These are phyloP conservation scores for Rhynchospora breviuscula DNA, from an alignment of 176 grass and related monocot species.

Conservation along the genomic window DNA sequence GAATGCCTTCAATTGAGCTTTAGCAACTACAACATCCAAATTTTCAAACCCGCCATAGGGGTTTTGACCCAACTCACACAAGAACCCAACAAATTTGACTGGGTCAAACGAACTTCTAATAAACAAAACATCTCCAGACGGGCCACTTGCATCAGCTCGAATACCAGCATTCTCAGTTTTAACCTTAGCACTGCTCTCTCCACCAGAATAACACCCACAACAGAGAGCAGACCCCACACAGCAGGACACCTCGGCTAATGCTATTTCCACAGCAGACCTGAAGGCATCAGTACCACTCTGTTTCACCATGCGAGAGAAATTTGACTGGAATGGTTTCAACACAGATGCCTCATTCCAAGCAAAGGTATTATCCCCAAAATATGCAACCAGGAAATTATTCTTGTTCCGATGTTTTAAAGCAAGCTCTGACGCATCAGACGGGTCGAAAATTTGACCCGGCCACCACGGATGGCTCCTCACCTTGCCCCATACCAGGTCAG, in stretches of 20 bases:
- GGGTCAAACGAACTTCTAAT: conserved; percentile 35
- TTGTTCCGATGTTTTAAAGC: conserved; percentile 20
- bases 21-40: conserved; percentile 47
- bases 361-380: conserved; percentile 67
- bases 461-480: conserved; percentile 71
- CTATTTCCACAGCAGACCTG: conserved; percentile 37
- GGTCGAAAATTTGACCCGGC: conserved; percentile 62
- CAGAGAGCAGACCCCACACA: conserved; percentile 30
- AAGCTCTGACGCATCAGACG: conserved; percentile 44
- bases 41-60: conserved; percentile 30
- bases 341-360: conserved; percentile 33
- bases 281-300: conserved; percentile 36
- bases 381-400: conserved; percentile 42
- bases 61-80: conserved; percentile 35
- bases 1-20: conserved; percentile 57
- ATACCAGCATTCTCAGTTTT: conserved; percentile 64
- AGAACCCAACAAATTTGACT: conserved; percentile 34
- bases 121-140: conserved; percentile 33
- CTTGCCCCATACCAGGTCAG: conserved; percentile 56
- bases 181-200: conserved; percentile 18
- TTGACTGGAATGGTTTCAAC: conserved; percentile 40
- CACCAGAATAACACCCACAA: conserved; percentile 33
- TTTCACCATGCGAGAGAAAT: conserved; percentile 29
- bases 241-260: conserved; percentile 51
- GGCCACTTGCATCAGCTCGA: conserved; percentile 22